Conservation (phyloP, 208 protist species). For the Leishmania lainsoni region DNA sequence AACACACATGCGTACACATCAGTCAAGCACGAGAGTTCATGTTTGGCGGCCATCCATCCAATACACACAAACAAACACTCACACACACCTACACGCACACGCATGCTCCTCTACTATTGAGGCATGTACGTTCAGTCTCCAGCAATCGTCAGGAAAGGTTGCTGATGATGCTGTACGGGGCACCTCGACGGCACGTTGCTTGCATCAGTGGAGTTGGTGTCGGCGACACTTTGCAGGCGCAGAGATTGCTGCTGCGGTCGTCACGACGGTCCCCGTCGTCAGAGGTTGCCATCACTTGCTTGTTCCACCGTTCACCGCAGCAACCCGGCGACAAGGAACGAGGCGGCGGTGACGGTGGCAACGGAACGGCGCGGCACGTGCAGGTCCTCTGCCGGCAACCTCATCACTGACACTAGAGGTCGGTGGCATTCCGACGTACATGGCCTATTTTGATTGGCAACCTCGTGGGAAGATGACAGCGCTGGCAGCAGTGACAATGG, state of each 20-base stretch:
- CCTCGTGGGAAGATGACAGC: neutral
- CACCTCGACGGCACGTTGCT: slow-evolving; percentile 12
- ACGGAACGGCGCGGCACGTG: neutral
- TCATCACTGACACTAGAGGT: neutral
- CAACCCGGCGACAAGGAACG: neutral
- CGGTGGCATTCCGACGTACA: slow-evolving; percentile 10
- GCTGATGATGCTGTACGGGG: slow-evolving; percentile 29
- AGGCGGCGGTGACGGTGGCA: neutral
- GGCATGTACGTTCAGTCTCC: neutral
- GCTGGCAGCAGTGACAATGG: neutral
- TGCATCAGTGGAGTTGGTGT: neutral
- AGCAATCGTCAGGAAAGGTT: slow-evolving; percentile 11
- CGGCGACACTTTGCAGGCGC: neutral
- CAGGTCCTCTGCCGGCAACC: neutral
- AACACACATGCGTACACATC: neutral
- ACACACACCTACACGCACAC: neutral
- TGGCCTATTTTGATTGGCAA: neutral
- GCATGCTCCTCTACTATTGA: neutral
- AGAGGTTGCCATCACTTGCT: neutral
- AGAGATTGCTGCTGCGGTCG: neutral
- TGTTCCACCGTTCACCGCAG: slow-evolving; percentile 3
- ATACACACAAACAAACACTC: neutral
- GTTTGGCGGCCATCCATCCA: neutral
- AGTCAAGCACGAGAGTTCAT: neutral
- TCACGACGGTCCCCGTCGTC: neutral